Evolutionary conservation across 306 rosid genomes (phyloP).

Genomic region (Castanopsis chinensis): DNA sequence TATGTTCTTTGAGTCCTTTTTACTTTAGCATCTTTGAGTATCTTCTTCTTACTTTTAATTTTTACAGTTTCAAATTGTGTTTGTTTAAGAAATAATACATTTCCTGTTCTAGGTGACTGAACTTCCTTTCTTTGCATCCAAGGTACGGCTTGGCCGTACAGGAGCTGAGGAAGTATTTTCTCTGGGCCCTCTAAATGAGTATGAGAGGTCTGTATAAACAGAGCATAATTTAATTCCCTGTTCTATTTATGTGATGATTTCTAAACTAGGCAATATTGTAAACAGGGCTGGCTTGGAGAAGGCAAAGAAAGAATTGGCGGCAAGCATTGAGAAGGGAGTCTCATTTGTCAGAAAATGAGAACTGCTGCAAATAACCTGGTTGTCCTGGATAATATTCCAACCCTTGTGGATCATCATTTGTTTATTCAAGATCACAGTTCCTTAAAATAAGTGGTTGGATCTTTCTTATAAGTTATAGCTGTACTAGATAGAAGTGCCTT

Average conservation of each 20-base stretch:
- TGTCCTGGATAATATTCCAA: neutral
- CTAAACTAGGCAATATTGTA: neutral
- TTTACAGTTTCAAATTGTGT: neutral
- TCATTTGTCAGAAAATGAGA: conserved; percentile 65
- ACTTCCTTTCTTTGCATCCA: conserved; percentile 87
- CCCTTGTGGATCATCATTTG: neutral
- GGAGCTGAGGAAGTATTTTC: conserved; percentile 79
- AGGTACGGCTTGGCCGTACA: conserved; percentile 76
- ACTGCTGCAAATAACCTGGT: neutral
- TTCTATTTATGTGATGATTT: neutral
- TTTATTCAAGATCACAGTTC: conserved; percentile 8
- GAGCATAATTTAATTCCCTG: neutral
- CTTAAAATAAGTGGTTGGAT: conserved; percentile 27
- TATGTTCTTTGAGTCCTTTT: neutral
- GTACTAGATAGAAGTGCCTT: neutral
- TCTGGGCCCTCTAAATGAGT: conserved; percentile 80
- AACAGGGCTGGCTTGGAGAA: conserved; percentile 75
- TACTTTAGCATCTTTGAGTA: neutral
- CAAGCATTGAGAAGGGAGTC: conserved; percentile 76
- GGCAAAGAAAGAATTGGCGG: conserved; percentile 73
- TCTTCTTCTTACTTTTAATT: neutral
- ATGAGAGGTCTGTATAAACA: conserved; percentile 63
- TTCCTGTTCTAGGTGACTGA: conserved; percentile 68
- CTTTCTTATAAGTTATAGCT: conserved; percentile 13
- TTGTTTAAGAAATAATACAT: neutral